A percentile compares a stretch with the other conserved stretches of the same genome.
Evolutionary conservation across 2,329 filamentous ascomycete genomes (phyloP).

Genomic region (Monosporascus ibericus): DNA sequence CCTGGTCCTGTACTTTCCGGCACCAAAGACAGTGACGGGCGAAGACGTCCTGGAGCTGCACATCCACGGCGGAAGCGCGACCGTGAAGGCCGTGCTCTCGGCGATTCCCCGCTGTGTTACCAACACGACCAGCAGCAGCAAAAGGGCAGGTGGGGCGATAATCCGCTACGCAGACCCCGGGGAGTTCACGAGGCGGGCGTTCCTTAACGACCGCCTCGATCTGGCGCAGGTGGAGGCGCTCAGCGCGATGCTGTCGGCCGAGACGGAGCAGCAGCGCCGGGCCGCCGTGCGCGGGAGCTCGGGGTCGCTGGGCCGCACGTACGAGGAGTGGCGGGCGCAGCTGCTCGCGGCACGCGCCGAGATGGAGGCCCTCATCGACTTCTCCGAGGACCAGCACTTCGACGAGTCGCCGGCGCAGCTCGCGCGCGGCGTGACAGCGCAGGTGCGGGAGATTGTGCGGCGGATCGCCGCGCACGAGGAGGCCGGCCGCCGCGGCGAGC

Average conservation of each 20-base stretch:
- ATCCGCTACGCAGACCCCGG: constrained; percentile 90
- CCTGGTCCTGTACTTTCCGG: constrained; percentile 75
- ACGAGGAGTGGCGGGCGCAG: constrained; percentile 74
- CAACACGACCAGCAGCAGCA: background rate
- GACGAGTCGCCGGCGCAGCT: constrained; percentile 76
- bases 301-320: constrained; percentile 63
- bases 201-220: constrained; percentile 78
- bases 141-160: constrained; percentile 2
- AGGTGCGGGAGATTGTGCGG: constrained; percentile 55
- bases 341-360: constrained; percentile 80
- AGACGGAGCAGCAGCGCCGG: constrained; percentile 89
- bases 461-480: constrained; percentile 64
- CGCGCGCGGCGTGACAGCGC: constrained; percentile 59
- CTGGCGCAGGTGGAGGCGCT: constrained; percentile 74
- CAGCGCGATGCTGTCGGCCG: constrained; percentile 55
- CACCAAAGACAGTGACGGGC: constrained; percentile 78
- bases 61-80: constrained; percentile 86
- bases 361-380: constrained; percentile 93
- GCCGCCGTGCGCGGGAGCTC: constrained; percentile 75
- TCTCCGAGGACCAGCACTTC: constrained; percentile 95
- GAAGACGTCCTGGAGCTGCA: constrained; percentile 91
- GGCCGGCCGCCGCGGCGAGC: constrained; percentile 75
- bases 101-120: constrained; percentile 58
- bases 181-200: constrained; percentile 90
- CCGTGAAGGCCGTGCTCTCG: constrained; percentile 76